phyloP scores from a whole-genome alignment of 2,329 filamentous ascomycete genomes.

The Trichoderma guizhouense region DNA sequence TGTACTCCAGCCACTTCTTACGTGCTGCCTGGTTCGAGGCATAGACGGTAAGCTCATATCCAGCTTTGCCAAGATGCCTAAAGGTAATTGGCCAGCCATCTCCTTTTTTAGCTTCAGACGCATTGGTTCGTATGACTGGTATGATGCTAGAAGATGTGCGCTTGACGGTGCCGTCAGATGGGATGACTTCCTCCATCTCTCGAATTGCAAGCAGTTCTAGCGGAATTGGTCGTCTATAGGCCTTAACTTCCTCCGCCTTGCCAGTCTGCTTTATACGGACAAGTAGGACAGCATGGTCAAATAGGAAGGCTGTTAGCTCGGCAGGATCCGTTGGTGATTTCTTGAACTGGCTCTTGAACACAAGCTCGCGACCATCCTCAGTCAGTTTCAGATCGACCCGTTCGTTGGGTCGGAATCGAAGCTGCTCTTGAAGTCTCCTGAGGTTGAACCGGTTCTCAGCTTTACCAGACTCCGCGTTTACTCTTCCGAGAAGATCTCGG shows the following conservation, averaged over 20 bases:
- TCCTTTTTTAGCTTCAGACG: slow-evolving; percentile 54
- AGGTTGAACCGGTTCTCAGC: slow-evolving; percentile 97
- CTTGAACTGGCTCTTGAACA: slow-evolving; percentile 93
- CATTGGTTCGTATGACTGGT: slow-evolving; percentile 47
- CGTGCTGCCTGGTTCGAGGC: slow-evolving; percentile 80
- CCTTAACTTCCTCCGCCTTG: slow-evolving; percentile 91
- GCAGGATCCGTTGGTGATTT: slow-evolving; percentile 83
- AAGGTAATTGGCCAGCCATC: slow-evolving; percentile 96
- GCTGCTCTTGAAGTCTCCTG: slow-evolving; percentile 82
- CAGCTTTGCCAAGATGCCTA: slow-evolving; percentile 89
- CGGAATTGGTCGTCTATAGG: slow-evolving; percentile 90
- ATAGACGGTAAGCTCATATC: slow-evolving; percentile 88
- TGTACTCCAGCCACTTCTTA: slow-evolving; percentile 96
- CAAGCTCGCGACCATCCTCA: slow-evolving; percentile 85
- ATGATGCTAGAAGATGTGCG: slow-evolving; percentile 84
- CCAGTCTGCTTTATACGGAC: slow-evolving; percentile 89
- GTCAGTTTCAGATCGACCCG: slow-evolving; percentile 91
- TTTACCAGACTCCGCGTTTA: slow-evolving; percentile 94
- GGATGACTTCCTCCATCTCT: slow-evolving; percentile 96
- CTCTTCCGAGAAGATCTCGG: slow-evolving; percentile 78
- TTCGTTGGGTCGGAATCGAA: slow-evolving; percentile 87
- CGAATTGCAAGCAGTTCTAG: slow-evolving; percentile 88
- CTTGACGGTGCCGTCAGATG: slow-evolving; percentile 74
- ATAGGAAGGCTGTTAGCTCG: slow-evolving; percentile 91
- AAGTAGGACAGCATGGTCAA: slow-evolving; percentile 91